Conservation (phyloP, 2,329 filamentous ascomycete genomes). For the Diaporthe batatas region DNA sequence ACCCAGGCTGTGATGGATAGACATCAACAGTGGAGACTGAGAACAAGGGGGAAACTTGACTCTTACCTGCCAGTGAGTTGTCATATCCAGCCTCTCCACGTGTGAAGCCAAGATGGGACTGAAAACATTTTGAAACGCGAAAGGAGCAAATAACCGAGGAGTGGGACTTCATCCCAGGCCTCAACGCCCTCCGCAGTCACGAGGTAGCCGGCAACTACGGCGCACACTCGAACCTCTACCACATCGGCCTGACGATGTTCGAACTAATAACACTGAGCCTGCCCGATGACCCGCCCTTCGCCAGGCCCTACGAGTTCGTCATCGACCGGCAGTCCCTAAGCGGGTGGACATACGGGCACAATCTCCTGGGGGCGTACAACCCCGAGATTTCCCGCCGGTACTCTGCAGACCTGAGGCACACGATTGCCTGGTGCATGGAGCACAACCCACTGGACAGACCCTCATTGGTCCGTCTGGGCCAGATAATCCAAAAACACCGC, state of each 20-base stretch:
- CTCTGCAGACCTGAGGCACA: conserved; percentile 2
- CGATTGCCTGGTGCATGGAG: conserved; percentile 26
- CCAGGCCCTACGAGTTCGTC: background rate
- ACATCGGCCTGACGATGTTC: conserved; percentile 22
- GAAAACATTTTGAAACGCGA: background rate
- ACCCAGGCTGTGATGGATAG: background rate
- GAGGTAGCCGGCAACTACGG: background rate
- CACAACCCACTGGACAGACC: conserved; percentile 10
- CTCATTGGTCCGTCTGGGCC: background rate
- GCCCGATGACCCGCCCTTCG: background rate
- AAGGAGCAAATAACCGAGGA: conserved; percentile 26
- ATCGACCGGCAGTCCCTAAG: background rate
- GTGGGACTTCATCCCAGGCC: conserved; percentile 14
- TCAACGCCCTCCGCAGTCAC: background rate
- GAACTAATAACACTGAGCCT: conserved; percentile 7
- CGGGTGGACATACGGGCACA: conserved; percentile 28
- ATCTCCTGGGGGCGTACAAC: conserved; percentile 1
- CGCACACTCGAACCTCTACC: conserved; percentile 27
- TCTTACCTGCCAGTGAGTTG: background rate
- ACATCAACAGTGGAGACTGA: background rate
- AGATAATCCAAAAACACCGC: background rate
- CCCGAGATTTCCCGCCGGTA: background rate
- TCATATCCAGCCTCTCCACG: no score
- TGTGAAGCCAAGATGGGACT: background rate
- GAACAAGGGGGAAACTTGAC: conserved; percentile 18